These are phyloP conservation scores for Fusarium brevicatenulatum DNA, from an alignment of 2,329 filamentous ascomycete species.

Conservation along the genomic window DNA sequence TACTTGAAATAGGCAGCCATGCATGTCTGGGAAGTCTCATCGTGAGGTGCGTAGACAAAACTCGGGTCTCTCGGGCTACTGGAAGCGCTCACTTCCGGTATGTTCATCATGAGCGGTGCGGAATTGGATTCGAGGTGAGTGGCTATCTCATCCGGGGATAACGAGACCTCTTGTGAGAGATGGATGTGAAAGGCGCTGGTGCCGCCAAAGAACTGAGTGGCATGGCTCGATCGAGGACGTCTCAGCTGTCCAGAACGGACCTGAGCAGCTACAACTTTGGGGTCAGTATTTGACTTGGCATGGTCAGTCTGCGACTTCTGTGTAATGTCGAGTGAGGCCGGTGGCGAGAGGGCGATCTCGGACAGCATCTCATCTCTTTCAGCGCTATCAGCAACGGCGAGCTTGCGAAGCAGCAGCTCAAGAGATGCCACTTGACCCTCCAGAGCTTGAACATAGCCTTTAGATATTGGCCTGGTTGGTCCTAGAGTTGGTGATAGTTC, in stretches of 20 bases:
- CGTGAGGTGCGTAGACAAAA: conserved; percentile 55
- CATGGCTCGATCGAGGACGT: conserved; percentile 53
- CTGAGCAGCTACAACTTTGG: conserved; percentile 47
- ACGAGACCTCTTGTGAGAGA: conserved; percentile 44
- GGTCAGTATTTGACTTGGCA: conserved; percentile 42
- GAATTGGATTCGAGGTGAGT: conserved; percentile 26
- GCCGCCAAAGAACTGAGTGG: conserved; percentile 59
- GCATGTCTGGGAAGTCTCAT: conserved; percentile 55
- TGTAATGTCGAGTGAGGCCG: conserved; percentile 26
- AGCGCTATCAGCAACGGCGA: conserved; percentile 52
- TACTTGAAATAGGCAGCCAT: conserved; percentile 61
- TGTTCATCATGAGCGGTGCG: conserved; percentile 12
- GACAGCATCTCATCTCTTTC: conserved; percentile 56
- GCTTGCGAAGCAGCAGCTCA: conserved; percentile 56
- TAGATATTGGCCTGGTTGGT: conserved; percentile 53
- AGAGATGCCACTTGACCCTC: conserved; percentile 59
- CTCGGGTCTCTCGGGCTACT: conserved; percentile 35
- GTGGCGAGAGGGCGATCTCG: conserved; percentile 46
- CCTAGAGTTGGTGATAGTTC: neutral
- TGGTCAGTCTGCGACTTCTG: conserved; percentile 30
- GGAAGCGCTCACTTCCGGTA: conserved; percentile 20
- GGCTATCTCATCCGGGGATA: conserved; percentile 24
- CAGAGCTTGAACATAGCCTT: conserved; percentile 58
- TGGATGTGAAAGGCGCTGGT: conserved; percentile 59
- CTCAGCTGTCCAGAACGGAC: conserved; percentile 51